Base-by-base conservation (phyloP, 2,329 filamentous ascomycete genomes). In the Hypoxylon sp. region DNA sequence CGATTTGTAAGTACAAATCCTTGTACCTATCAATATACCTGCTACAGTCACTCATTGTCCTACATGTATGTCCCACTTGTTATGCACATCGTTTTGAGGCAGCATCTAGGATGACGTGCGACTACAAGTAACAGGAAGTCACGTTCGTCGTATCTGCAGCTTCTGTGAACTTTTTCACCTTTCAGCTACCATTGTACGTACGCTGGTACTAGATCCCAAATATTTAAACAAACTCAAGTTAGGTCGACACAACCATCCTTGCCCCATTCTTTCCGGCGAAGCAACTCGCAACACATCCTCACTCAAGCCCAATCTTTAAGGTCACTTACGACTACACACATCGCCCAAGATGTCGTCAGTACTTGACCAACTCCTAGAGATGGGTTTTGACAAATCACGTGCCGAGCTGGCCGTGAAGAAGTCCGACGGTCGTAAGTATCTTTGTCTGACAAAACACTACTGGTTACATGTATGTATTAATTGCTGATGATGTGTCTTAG, bases 361-460 rank as follows among this genome's bases (percentile, higher is more conserved):
- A 74, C 82, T 91, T 17, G 85, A 90, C 17, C 81, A 86, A 37
- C 82, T 92, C 74, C 78, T 91, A 71, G 89, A 91, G 58, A 91
- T 92, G 89, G 90, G 90, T 81, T 99, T 99, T 77, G 93, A 97
- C 71, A 88, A 90, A 76, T 89, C 93, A 76, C 90, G 93, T 72
- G 91, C 94, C 51, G 88, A 94, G 78, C 82, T 98, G 50, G 96
- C 96, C 37, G 85, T 97, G 71, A 93, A 95, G 82, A 93, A 92
- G 77, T 88, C 90, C 11, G 94, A 94, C 69, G 92, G 92, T 64
- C 82, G 94, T 94, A 84, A 82, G 92, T 84, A 63, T 42, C 47
- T 29, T 53, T 33, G 37, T 55, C 50, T 59, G 46, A 24, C 9
- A 37, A 44, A 29, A 14, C 48, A 14, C 22, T 51, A 62, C n/a